These are phyloP conservation scores for Trametes sp. DNA, from an alignment of 1,284 basidiomycete genomes.

Conservation along the genomic window DNA sequence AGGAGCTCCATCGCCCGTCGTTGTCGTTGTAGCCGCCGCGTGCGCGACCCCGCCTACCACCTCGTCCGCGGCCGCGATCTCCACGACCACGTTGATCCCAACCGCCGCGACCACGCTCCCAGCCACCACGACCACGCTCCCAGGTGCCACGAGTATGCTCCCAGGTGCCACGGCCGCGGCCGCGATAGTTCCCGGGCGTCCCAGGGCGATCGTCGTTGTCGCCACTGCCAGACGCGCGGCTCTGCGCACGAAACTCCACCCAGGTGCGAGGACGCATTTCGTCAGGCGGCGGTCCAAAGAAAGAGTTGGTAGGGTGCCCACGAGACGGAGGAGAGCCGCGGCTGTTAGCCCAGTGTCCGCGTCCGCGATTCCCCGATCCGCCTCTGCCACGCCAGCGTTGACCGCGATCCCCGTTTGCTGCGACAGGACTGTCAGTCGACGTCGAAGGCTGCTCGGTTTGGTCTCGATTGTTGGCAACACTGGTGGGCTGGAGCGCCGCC, in stretches of 20 bases:
- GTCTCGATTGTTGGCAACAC: not conserved
- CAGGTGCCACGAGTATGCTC: not conserved
- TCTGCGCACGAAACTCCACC: not conserved
- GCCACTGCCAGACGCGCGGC: not conserved
- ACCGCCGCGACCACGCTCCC: not conserved
- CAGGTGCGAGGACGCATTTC: not conserved
- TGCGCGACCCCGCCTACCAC: not conserved
- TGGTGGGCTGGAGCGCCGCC: not conserved
- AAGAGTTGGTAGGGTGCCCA: not conserved
- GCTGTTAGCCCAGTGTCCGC: not conserved
- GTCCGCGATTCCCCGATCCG: not conserved
- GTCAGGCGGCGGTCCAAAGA: not conserved
- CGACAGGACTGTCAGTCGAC: not conserved
- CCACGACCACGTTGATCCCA: not conserved
- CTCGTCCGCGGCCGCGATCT: not conserved
- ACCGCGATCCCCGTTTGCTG: not conserved
- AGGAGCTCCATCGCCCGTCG: not conserved
- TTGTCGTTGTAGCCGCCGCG: not conserved
- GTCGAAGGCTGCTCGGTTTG: not conserved
- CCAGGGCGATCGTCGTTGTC: not conserved
- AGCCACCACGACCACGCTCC: not conserved
- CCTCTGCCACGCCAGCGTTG: not conserved
- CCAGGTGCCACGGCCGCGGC: not conserved
- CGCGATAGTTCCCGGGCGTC: not conserved
- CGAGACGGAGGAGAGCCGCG: not conserved